Base-by-base conservation (phyloP, 306 rosid genomes). In the Malus sylvestris region DNA sequence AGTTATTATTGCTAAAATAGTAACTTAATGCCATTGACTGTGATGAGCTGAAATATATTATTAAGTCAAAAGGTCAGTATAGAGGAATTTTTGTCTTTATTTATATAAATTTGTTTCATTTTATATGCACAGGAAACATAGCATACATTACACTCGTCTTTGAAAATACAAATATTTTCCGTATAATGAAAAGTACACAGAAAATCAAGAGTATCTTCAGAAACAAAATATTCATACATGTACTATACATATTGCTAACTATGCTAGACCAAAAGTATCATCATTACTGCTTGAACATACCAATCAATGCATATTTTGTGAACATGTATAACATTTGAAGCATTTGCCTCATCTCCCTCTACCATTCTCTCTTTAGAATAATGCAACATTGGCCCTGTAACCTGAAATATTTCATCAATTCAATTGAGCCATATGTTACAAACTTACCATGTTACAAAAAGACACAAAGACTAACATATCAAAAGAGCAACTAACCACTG, bases 271-370 rank as follows among this genome's bases (percentile, higher is more conserved):
- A 61, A 9, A 14, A 73, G 63, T 2, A 2, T 32, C 35, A 74
- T 40, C 67, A 68, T 6, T 27, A 52, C 57, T 44, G 64, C 58
- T 27, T 44, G 25, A 19, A 16, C 67, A 68, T 92, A 95, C 99
- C 99, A 95, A 63, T 92, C 85, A 76, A 89, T 83, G 84, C 99
- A 95, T 40, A 62, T 9, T 73, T 61, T 88, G 82, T 95, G 99
- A 73, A 92, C 99, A 62, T 86, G 90, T 52, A 88, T 81, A 57
- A 87, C 99, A 84, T 87, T 83, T 49, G 93, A 78, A 68, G 53
- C 83, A 76, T 12, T 46, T 69, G 92, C 92, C 40, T 88, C 92
- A 70, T 83, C 82, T 78, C 90, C 97, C 1, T 55, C 73, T 58
- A 90, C 92, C 52, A 46, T 66, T 44, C 79, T 81, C 59, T 89